Conservation (phyloP, 306 rosid genomes). For the Cucumis cinereus region DNA sequence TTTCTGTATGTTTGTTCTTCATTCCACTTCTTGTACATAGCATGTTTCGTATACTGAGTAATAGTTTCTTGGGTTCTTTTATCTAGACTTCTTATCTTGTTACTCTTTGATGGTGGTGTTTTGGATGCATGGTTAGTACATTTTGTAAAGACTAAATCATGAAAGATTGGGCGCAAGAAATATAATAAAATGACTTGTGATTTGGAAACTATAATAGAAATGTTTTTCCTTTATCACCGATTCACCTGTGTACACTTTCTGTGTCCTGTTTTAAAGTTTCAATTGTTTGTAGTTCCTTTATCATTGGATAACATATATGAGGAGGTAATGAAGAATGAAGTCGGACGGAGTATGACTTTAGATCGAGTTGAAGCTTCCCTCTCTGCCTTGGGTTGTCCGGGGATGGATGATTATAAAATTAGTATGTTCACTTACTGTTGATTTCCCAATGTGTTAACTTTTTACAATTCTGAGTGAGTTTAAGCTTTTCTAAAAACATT, state of each 20-base stretch:
- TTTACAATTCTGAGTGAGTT: constrained; percentile 1
- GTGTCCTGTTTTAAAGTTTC: not conserved
- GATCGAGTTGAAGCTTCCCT: constrained; percentile 65
- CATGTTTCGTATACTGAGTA: not conserved
- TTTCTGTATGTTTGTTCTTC: not conserved
- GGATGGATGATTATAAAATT: constrained; percentile 38
- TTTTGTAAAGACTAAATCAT: not conserved
- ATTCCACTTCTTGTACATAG: not conserved
- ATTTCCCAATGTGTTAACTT: constrained; percentile 2
- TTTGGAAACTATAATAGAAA: not conserved
- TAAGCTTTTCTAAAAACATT: not conserved
- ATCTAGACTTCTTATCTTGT: not conserved
- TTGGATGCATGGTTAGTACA: not conserved
- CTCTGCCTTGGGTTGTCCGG: constrained; percentile 40
- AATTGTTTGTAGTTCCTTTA: constrained; percentile 50
- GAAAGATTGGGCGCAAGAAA: not conserved
- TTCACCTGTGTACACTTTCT: not conserved
- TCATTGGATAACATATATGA: constrained; percentile 39
- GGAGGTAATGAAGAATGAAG: constrained; percentile 70
- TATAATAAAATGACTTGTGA: not conserved
- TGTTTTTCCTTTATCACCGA: not conserved
- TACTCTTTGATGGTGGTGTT: not conserved
- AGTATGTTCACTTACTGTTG: constrained; percentile 27
- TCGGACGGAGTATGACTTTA: constrained; percentile 47
- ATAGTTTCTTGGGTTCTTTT: not conserved